Evolutionary conservation across 495 filamentous ascomycete species (phyloP).

Genomic region (Astrothelium macrocarpum): DNA sequence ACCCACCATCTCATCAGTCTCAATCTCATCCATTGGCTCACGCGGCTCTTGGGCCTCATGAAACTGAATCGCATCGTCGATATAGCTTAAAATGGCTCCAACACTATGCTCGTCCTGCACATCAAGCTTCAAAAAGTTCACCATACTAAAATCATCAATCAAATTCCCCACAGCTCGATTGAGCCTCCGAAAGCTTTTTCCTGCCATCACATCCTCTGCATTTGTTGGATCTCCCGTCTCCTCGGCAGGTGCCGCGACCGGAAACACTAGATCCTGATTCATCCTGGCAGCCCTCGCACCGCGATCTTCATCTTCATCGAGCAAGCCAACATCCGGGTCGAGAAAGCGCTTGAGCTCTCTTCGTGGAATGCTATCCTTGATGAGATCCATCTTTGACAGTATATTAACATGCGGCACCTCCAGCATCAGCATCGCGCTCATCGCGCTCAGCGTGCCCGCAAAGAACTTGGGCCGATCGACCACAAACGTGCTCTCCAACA

Average conservation of each 20-base stretch:
- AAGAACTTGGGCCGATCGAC: conserved; percentile 96
- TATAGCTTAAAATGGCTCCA: conserved; percentile 81
- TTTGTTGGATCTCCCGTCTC: conserved; percentile 45
- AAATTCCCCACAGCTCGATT: conserved; percentile 79
- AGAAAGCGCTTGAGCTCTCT: conserved; percentile 80
- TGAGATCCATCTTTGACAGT: conserved; percentile 91
- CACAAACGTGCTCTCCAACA: conserved; percentile 90
- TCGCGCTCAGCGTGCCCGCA: conserved; percentile 84
- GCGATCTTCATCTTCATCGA: conserved; percentile 52
- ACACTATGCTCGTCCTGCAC: conserved; percentile 92
- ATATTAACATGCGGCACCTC: conserved; percentile 94
- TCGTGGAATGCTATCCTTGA: conserved; percentile 71
- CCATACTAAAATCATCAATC: conserved; percentile 97
- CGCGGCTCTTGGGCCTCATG: conserved; percentile 92
- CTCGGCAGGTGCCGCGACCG: conserved; percentile 29
- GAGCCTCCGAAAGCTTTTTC: conserved; percentile 63
- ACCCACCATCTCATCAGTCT: conserved; percentile 39
- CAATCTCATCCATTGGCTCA: conserved; percentile 70
- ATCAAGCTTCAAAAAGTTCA: conserved; percentile 83
- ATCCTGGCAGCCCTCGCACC: conserved; percentile 19
- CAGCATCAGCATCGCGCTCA: conserved; percentile 98
- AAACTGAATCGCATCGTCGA: conserved; percentile 92
- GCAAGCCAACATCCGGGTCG: conserved; percentile 65
- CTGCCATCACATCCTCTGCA: conserved; percentile 61
- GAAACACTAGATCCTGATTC: conserved; percentile 32